Conservation (phyloP, 2,329 filamentous ascomycete genomes). For the Exophiala xenobiotica region DNA sequence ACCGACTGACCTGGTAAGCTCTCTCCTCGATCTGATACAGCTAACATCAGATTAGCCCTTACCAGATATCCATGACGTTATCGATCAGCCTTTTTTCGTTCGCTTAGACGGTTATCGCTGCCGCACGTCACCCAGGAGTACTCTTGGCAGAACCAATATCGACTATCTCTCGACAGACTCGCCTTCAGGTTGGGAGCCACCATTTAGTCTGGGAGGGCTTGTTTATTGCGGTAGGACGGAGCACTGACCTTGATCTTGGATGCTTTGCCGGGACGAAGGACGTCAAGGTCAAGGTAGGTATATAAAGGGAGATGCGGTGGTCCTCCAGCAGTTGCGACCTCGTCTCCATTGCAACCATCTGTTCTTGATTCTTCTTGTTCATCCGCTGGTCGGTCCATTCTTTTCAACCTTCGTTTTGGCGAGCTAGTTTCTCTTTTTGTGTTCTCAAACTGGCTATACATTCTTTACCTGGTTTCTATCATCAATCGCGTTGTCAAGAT, state of each 20-base stretch:
- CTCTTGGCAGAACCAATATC: conserved; percentile 16
- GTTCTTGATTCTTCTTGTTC: conserved; percentile 10
- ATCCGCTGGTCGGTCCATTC: conserved; percentile 29
- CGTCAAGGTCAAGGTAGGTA: conserved; percentile 9
- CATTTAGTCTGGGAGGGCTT: conserved; percentile 9
- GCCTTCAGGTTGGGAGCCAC: conserved; percentile 19
- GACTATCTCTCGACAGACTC: conserved; percentile 15
- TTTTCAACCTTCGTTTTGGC: conserved; percentile 14
- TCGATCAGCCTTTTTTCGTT: conserved; percentile 2
- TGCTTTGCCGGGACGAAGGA: neutral
- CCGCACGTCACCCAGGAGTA: neutral
- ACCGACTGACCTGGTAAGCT: neutral
- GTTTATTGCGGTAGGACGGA: neutral
- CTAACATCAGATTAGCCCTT: neutral
- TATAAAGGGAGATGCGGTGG: neutral
- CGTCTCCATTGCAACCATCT: conserved; percentile 6
- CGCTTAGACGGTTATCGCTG: conserved; percentile 6
- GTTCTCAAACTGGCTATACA: conserved; percentile 14
- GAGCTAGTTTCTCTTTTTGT: conserved; percentile 29
- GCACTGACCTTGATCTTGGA: neutral
- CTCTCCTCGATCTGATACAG: neutral
- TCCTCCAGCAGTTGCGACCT: neutral
- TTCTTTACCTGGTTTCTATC: conserved; percentile 18
- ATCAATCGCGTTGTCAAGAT: conserved; percentile 12
- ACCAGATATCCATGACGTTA: conserved; percentile 9